phyloP scores from a whole-genome alignment of 805 yeast genomes.

The Candida pseudofarinosa region DNA sequence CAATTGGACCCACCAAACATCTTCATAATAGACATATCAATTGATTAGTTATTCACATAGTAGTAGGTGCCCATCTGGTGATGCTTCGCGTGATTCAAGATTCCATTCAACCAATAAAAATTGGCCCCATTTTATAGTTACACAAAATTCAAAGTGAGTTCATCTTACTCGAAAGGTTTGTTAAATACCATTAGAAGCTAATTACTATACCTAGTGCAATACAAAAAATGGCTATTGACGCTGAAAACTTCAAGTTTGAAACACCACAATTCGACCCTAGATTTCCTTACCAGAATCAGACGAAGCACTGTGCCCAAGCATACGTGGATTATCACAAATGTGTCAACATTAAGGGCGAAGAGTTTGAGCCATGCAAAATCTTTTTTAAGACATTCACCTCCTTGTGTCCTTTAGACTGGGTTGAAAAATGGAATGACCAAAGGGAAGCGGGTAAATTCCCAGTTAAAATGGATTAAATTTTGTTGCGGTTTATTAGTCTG shows the following conservation, averaged over 20 bases:
- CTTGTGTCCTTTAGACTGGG: conserved; percentile 81
- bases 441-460: conserved; percentile 55
- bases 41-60: background rate
- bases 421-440: conserved; percentile 85
- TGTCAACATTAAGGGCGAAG: conserved; percentile 95
- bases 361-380: conserved; percentile 94
- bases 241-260: conserved; percentile 38
- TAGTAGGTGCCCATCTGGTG: background rate
- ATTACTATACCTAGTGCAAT: background rate
- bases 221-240: conserved; percentile 32
- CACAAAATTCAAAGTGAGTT: background rate
- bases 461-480: conserved; percentile 29
- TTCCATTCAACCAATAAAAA: conserved; percentile 1
- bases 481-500: background rate
- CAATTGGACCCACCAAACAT: conserved; percentile 8
- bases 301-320: conserved; percentile 97
- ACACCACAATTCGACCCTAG: conserved; percentile 73
- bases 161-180: background rate
- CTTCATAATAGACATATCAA: background rate
- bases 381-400: conserved; percentile 89
- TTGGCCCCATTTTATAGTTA: background rate
- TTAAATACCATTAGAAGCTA: background rate
- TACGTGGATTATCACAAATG: conserved; percentile 98
- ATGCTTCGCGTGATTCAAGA: background rate
- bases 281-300: conserved; percentile 96